Evolutionary conservation across 148 eudicot genomes (phyloP).

Genomic region (Vaccinium macrocarpon): DNA sequence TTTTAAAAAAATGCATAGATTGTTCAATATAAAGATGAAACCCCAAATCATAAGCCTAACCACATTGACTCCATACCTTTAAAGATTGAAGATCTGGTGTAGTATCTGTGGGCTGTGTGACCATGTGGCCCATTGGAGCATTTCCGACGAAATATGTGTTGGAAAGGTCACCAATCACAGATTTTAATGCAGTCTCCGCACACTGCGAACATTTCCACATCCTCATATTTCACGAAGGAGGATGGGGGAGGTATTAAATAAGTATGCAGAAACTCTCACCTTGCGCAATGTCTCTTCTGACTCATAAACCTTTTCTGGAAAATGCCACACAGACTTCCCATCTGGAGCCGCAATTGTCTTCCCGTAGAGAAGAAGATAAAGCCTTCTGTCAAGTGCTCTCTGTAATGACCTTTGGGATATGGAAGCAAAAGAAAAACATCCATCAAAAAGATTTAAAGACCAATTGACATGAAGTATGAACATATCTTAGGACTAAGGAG

Average conservation of each 20-base stretch:
- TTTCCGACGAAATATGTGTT: constrained; percentile 89
- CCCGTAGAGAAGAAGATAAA: constrained; percentile 83
- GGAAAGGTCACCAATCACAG: constrained; percentile 75
- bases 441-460: neutral
- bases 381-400: constrained; percentile 89
- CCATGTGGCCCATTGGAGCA: constrained; percentile 90
- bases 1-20: neutral
- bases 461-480: no score
- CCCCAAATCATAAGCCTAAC: neutral
- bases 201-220: constrained; percentile 46
- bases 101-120: constrained; percentile 43
- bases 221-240: constrained; percentile 9
- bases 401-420: constrained; percentile 65
- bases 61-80: constrained; percentile 37
- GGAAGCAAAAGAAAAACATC: neutral
- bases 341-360: constrained; percentile 45
- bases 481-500: neutral
- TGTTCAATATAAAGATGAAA: neutral
- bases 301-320: constrained; percentile 85
- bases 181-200: constrained; percentile 76
- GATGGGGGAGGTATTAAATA: neutral
- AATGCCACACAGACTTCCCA: constrained; percentile 80
- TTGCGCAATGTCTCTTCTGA: constrained; percentile 84
- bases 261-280: constrained; percentile 40
- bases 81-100: constrained; percentile 33